A percentile compares a stretch with the other conserved stretches of the same genome.
These are phyloP conservation scores for Heritiera fomes DNA, from an alignment of 345 rosid species.

Conservation along the genomic window DNA sequence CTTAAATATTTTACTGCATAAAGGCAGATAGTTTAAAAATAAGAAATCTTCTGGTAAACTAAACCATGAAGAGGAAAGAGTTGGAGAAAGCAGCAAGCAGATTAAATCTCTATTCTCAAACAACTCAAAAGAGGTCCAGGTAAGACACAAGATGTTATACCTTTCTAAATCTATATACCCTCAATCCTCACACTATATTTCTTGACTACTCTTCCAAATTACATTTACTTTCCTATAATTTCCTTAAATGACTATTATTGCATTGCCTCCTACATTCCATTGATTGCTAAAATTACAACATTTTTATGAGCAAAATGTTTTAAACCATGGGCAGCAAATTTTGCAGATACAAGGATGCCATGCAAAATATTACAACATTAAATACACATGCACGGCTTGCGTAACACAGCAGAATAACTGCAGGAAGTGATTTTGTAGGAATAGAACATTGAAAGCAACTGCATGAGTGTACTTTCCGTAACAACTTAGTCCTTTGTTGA, in stretches of 20 bases:
- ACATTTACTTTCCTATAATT: background rate
- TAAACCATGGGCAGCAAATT: background rate
- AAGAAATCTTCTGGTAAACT: background rate
- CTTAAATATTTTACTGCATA: background rate
- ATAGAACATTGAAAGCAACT: background rate
- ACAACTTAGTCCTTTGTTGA: background rate
- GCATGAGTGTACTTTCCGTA: background rate
- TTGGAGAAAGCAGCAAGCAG: background rate
- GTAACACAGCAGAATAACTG: background rate
- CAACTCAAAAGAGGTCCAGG: background rate
- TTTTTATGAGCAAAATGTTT: background rate
- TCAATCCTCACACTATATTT: background rate
- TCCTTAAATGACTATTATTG: background rate
- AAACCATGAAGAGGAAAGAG: background rate
- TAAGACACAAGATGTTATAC: background rate
- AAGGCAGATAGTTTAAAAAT: background rate
- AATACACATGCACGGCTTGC: no score
- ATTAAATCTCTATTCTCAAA: background rate
- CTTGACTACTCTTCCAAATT: constrained; percentile 1
- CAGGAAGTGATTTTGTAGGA: background rate
- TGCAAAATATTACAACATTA: background rate
- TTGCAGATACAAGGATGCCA: background rate
- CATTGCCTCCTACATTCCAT: background rate
- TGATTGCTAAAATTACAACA: background rate
- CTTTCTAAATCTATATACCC: background rate